A percentile compares a stretch with the other conserved stretches of the same genome.
Conservation (phyloP, 345 rosid genomes). For the Melaleuca quinquenervia region DNA sequence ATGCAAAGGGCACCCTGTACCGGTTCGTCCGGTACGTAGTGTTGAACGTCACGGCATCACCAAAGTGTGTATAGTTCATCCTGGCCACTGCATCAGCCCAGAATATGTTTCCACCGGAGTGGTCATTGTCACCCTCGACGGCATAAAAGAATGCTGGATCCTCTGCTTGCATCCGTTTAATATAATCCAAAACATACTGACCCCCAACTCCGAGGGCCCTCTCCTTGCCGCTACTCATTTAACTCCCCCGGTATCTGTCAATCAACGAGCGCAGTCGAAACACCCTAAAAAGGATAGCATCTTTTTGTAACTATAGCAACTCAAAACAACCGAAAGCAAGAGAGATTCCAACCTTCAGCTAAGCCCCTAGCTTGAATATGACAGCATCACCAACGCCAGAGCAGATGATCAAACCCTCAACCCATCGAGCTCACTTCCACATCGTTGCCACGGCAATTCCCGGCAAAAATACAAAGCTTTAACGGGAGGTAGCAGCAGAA, state of each 20-base stretch:
- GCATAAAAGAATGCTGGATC: conserved; percentile 59
- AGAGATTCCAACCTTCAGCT: not conserved
- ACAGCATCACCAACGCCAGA: not conserved
- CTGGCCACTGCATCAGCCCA: conserved; percentile 65
- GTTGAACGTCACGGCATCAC: conserved; percentile 50
- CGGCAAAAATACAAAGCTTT: not conserved
- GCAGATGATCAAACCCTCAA: not conserved
- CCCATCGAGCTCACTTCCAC: not conserved
- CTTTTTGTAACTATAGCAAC: not conserved
- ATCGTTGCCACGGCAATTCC: not conserved
- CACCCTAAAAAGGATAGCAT: not conserved
- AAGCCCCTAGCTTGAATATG: not conserved
- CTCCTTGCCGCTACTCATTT: conserved; percentile 1
- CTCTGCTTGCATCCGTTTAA: conserved; percentile 50
- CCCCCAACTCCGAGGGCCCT: conserved; percentile 43
- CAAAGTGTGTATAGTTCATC: conserved; percentile 45
- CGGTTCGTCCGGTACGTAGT: conserved; percentile 28
- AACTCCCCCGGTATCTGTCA: not conserved
- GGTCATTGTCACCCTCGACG: conserved; percentile 28
- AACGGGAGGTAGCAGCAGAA: not conserved
- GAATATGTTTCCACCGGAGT: conserved; percentile 34
- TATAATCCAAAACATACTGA: conserved; percentile 52
- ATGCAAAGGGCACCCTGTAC: conserved; percentile 51
- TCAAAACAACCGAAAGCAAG: not conserved
- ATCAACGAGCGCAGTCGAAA: not conserved